Percentiles rank a stretch among this genome's conserved stretches.
phyloP scores from a whole-genome alignment of 2,329 filamentous ascomycete species.

The Pseudogymnoascus destructans region DNA sequence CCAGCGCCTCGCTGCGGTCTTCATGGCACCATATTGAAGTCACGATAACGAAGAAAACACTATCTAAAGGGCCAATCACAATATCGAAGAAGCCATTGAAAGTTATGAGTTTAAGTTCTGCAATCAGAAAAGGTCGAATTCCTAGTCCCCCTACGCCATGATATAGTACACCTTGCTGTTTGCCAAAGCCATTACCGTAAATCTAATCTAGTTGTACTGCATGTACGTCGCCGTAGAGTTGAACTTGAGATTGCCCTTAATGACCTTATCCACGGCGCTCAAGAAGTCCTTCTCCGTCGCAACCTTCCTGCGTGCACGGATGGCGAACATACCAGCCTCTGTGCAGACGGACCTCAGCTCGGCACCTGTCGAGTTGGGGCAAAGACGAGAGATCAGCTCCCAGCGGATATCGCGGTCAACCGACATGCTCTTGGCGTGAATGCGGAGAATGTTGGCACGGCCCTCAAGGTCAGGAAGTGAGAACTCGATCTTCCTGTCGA shows the following conservation, averaged over 20 bases:
- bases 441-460: constrained; percentile 91
- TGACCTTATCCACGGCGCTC: constrained; percentile 96
- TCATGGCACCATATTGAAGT: not conserved
- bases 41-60: not conserved
- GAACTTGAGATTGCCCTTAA: constrained; percentile 98
- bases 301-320: constrained; percentile 87
- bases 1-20: not conserved
- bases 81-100: not conserved
- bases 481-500: constrained; percentile 98
- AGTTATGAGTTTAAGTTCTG: constrained; percentile 6
- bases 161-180: constrained; percentile 11
- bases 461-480: constrained; percentile 93
- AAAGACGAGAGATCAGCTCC: constrained; percentile 94
- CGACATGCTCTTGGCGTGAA: constrained; percentile 99
- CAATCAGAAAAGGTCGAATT: constrained; percentile 9
- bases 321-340: constrained; percentile 97
- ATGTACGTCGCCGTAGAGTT: constrained; percentile 97
- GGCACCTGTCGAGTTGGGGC: constrained; percentile 92
- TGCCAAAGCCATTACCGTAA: constrained; percentile 9
- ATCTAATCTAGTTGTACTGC: constrained; percentile 76
- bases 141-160: constrained; percentile 8
- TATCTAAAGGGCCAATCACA: not conserved
- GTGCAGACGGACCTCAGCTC: constrained; percentile 94
- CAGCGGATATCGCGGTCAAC: constrained; percentile 97
- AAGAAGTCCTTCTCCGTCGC: constrained; percentile 98